Conservation (phyloP, 495 filamentous ascomycete species). For the Penicillium steckii region DNA sequence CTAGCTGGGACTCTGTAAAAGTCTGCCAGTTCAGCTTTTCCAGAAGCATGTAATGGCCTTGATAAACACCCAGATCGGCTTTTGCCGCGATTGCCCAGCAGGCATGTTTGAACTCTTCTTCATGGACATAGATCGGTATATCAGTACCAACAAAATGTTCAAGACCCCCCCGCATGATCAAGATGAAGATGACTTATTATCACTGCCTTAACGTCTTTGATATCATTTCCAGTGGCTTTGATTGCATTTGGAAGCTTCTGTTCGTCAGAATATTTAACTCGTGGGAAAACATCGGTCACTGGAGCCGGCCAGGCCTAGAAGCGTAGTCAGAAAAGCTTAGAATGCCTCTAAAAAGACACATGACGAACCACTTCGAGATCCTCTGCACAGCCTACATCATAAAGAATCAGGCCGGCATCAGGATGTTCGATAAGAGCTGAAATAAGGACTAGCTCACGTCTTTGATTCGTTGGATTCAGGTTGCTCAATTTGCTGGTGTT, state of each 20-base stretch:
- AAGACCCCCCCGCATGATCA: slow-evolving; percentile 54
- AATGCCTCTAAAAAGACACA: too few species aligned
- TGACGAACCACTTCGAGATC: slow-evolving; percentile 37
- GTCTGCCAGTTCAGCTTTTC: slow-evolving; percentile 36
- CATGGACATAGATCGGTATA: slow-evolving; percentile 53
- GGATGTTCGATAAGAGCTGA: slow-evolving; percentile 52
- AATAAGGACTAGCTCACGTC: slow-evolving; percentile 43
- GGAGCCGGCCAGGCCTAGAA: slow-evolving; percentile 36
- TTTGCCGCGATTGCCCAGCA: slow-evolving; percentile 46
- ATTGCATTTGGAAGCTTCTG: slow-evolving; percentile 48
- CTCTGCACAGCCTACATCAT: slow-evolving; percentile 50
- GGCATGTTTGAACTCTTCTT: slow-evolving; percentile 49
- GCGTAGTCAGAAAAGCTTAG: background rate
- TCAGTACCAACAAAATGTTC: slow-evolving; percentile 48
- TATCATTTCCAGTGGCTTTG: slow-evolving; percentile 42
- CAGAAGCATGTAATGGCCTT: slow-evolving; percentile 37
- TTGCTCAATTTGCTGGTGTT: slow-evolving; percentile 27
- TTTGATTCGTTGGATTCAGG: slow-evolving; percentile 29
- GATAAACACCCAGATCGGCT: slow-evolving; percentile 44
- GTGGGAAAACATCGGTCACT: slow-evolving; percentile 45
- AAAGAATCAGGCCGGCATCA: slow-evolving; percentile 48
- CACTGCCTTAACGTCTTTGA: slow-evolving; percentile 52
- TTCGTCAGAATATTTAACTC: slow-evolving; percentile 36
- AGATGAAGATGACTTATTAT: slow-evolving; percentile 55
- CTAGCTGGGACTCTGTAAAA: slow-evolving; percentile 27